Evolutionary conservation across 2,329 filamentous ascomycete genomes (phyloP).

Genomic region (Pestalotiopsis sp.): DNA sequence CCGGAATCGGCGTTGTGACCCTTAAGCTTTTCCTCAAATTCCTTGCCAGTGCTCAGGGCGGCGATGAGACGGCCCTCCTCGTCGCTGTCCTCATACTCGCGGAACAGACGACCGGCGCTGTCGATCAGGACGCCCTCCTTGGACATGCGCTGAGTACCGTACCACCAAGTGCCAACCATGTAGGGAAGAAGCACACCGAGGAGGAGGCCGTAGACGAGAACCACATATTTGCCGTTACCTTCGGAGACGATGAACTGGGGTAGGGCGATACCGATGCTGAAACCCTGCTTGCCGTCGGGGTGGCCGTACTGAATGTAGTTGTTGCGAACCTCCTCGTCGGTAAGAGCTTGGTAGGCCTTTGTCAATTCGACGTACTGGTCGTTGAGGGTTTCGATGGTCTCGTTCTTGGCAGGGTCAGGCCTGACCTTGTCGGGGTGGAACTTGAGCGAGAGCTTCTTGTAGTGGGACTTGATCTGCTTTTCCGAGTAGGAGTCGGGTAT

Average conservation of each 20-base stretch:
- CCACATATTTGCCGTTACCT: slow-evolving; percentile 92
- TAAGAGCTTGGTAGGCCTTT: slow-evolving; percentile 97
- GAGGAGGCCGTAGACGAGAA: slow-evolving; percentile 85
- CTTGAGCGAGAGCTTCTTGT: slow-evolving; percentile 82
- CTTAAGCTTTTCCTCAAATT: slow-evolving; percentile 77
- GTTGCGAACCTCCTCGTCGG: slow-evolving; percentile 94
- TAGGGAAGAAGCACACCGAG: slow-evolving; percentile 92
- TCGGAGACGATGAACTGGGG: slow-evolving; percentile 92
- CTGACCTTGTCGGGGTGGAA: slow-evolving; percentile 91
- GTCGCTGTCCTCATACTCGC: slow-evolving; percentile 85
- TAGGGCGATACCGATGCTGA: slow-evolving; percentile 95
- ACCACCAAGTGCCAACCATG: slow-evolving; percentile 97
- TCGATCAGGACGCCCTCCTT: slow-evolving; percentile 93
- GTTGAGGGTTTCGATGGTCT: slow-evolving; percentile 84
- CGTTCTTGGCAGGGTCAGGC: slow-evolving; percentile 83
- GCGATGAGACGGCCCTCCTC: slow-evolving; percentile 79
- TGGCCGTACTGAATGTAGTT: slow-evolving; percentile 97
- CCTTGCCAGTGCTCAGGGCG: slow-evolving; percentile 82
- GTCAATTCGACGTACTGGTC: slow-evolving; percentile 91
- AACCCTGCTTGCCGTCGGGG: slow-evolving; percentile 96
- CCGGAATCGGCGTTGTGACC: slow-evolving; percentile 80
- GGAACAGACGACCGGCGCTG: slow-evolving; percentile 93
- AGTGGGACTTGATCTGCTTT: slow-evolving; percentile 89
- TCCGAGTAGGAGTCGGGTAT: slow-evolving; percentile 84
- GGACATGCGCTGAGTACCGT: slow-evolving; percentile 89